Percentiles rank a stretch among this genome's conserved stretches.
Conservation (phyloP, 495 filamentous ascomycete species). For the Letharia lupina region DNA sequence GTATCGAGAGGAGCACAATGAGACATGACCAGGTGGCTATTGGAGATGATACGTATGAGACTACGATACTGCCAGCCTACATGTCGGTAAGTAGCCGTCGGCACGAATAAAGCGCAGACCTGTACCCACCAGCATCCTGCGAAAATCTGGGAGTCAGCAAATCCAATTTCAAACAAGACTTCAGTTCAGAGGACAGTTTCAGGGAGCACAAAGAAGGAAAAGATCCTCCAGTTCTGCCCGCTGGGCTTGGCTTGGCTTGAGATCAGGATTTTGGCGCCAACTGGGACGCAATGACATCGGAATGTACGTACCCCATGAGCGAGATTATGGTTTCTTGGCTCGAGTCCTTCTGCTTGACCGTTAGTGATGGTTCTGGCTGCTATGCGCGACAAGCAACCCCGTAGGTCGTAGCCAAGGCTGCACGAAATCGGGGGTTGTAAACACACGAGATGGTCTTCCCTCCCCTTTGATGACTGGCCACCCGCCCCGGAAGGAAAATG, state of each 20-base stretch:
- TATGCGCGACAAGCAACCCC: not conserved
- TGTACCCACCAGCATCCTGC: constrained; percentile 58
- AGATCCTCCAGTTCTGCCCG: not conserved
- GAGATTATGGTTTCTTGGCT: constrained; percentile 94
- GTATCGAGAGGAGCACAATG: constrained; percentile 59
- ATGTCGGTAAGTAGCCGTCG: constrained; percentile 4
- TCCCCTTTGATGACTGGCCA: not conserved
- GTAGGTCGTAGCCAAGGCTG: not conserved
- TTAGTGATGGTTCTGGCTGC: constrained; percentile 8
- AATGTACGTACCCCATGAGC: constrained; percentile 48
- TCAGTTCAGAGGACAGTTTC: not conserved
- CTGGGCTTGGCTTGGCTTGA: not conserved
- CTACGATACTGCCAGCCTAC: constrained; percentile 69
- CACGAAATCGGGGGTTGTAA: not conserved
- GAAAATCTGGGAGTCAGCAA: not conserved
- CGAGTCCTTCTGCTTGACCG: constrained; percentile 62
- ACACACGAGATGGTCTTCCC: not conserved
- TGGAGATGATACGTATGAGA: constrained; percentile 63
- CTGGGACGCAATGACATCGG: not conserved
- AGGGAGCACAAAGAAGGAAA: not conserved
- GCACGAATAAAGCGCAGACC: not conserved
- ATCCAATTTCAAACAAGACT: not conserved
- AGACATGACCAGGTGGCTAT: constrained; percentile 69
- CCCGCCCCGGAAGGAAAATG: not conserved
- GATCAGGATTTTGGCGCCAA: not conserved